Evolutionary conservation across 2,329 filamentous ascomycete genomes (phyloP), one percentile per base, ranked within the genome.

Genomic region (Ambrosiella cleistominuta): DNA sequence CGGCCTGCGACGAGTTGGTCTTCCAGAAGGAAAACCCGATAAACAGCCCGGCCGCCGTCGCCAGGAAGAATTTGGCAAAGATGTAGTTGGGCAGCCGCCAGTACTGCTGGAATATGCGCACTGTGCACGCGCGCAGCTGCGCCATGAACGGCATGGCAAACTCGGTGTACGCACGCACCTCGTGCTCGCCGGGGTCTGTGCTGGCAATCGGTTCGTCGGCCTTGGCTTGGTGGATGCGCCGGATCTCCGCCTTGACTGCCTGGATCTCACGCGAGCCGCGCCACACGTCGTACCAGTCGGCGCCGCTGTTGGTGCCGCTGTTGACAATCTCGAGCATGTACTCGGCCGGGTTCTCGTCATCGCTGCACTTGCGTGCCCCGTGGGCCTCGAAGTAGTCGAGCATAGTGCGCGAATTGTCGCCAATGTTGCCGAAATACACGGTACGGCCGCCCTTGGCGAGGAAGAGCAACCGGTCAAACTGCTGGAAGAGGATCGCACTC

Each of bases 1-100:
- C 85, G 19, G 84, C 80, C 54, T 78, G 71, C 0, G 79, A 80
- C 56, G 74, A 73, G 6, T 78, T 60, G 4, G 71, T 66, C 2
- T 72, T 53, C 70, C 74, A 87, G 68, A 89, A 87, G 0, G 82
- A 84, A 67, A 88, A 86, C 0, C 85, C 86, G 60, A 89, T 83
- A 66, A 90, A 90, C 1, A 91, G 72, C 6, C 77, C 74, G 27
- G 80, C 74, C 58, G 80, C 74, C 56, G 77, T 62, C 1, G 71
- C 82, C 15, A 91, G 76, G 1, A 75, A 67, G 1, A 79, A 67
- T 70, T 91, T 91, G 59, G 85, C 78, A 68, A 87, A 85, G 65
- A 93, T 81, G 69, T 93, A 93, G 9, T 75, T 74, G 0, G 87
- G 87, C 58, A 81, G 87, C 51, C 87, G 79, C 86, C 87, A 91